Evolutionary conservation across 2,329 filamentous ascomycete genomes (phyloP), one percentile per base, ranked within the genome.

Genomic region (Coniosporium tulheliwenetii): DNA sequence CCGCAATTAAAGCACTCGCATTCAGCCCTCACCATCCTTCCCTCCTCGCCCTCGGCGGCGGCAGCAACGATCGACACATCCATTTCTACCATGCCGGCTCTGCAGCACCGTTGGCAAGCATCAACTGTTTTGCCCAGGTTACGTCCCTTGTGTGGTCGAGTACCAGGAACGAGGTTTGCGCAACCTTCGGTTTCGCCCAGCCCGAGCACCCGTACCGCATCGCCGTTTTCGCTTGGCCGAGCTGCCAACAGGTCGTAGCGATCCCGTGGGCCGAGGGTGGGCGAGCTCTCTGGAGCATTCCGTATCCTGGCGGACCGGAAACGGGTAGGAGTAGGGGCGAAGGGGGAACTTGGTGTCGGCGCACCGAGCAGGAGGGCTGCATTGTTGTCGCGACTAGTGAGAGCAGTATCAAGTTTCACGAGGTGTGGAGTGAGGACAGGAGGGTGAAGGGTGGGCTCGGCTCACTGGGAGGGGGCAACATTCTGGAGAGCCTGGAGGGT

Each of bases 21-120:
- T 96, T 96, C 60, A 93, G 89, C 47, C 89, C 91, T 0, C 98
- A 87, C 89, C 82, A 89, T 42, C 75, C 82, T 16, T 82, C 81
- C 3, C 70, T 98, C 4, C 62, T 98, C 33, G 91, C 91, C 10
- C 93, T 89, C 1, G 86, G 91, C 2, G 89, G 91, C 33, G 91
- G 91, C 16, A 89, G 84, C 37, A 93, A 93, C 52, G 89, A 98
- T 63, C 85, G 85, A 51, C 85, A 85, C 57, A 94, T 98, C 43
- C 87, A 93, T 61, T 98, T 98, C 65, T 95, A 82, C 60, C 87
- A 96, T 59, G 82, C 85, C 1, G 71, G 72, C 14, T 87, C 86
- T 0, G 91, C 89, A 4, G 77, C 85, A 2, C 78, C 79, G 43
- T 71, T 98, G 29, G 87, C 89, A 2, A 93, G 82, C 1, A 96